Percentiles rank a stretch among this genome's conserved stretches.
Conservation (phyloP, 176 grass and related monocot species). For the Rhynchospora tenuis region DNA sequence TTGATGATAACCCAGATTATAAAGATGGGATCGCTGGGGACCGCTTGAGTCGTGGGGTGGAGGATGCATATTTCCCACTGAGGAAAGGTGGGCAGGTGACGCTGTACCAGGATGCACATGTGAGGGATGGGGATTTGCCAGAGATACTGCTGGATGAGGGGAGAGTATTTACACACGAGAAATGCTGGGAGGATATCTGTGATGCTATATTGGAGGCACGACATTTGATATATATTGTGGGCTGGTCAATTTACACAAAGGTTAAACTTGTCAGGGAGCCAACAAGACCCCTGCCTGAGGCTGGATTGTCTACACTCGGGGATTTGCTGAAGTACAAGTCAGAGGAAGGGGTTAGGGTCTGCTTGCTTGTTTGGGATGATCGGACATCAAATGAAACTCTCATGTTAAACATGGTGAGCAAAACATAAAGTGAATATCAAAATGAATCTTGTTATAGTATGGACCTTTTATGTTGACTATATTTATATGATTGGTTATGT, state of each 20-base stretch:
- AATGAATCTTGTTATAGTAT: neutral
- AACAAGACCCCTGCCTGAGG: slow-evolving; percentile 28
- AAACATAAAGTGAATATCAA: neutral
- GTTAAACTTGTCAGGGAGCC: slow-evolving; percentile 43
- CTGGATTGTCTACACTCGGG: slow-evolving; percentile 32
- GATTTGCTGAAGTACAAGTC: slow-evolving; percentile 80
- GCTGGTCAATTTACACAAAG: slow-evolving; percentile 54
- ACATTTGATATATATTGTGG: slow-evolving; percentile 70
- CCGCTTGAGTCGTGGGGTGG: neutral
- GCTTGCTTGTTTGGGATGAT: slow-evolving; percentile 76
- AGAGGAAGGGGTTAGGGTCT: slow-evolving; percentile 64
- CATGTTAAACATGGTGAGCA: neutral
- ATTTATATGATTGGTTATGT: slow-evolving; percentile 1
- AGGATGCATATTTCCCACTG: slow-evolving; percentile 52
- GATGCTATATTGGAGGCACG: slow-evolving; percentile 54
- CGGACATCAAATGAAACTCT: slow-evolving; percentile 37
- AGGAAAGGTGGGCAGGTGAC: slow-evolving; percentile 47
- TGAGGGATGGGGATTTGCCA: slow-evolving; percentile 10
- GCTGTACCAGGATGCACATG: slow-evolving; percentile 84
- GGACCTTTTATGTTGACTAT: neutral
- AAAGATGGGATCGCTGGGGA: slow-evolving; percentile 35
- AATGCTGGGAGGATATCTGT: slow-evolving; percentile 94
- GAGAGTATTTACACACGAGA: slow-evolving; percentile 21
- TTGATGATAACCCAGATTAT: slow-evolving; percentile 16
- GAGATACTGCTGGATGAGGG: slow-evolving; percentile 19